Evolutionary conservation across 208 protist species (phyloP).

Genomic region (Leishmania tropica): DNA sequence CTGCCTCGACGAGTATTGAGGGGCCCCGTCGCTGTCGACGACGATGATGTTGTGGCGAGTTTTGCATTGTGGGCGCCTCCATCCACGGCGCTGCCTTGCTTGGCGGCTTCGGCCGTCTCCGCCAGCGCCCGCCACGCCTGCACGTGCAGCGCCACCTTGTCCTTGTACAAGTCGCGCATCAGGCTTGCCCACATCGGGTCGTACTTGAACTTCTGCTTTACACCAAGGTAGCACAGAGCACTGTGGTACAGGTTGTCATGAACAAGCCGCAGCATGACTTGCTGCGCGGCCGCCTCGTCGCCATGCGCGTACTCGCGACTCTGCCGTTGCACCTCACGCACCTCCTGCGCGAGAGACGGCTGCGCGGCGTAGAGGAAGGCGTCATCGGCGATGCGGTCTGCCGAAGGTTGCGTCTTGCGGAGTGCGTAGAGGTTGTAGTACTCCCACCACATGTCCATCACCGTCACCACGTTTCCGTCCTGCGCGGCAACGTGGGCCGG

Average conservation of each 20-base stretch:
- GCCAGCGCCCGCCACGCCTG: conserved; percentile 20
- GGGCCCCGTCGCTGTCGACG: neutral
- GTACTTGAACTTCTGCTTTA: conserved; percentile 54
- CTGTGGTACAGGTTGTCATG: conserved; percentile 63
- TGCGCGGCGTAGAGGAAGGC: conserved; percentile 30
- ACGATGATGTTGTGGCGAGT: neutral
- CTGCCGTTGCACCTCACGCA: conserved; percentile 29
- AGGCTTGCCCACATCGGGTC: conserved; percentile 70
- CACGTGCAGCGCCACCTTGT: conserved; percentile 3
- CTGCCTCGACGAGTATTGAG: conserved; percentile 12
- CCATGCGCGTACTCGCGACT: conserved; percentile 15
- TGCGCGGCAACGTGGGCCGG: conserved; percentile 17
- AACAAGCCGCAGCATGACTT: conserved; percentile 43
- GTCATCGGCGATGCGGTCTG: conserved; percentile 36
- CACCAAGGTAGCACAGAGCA: conserved; percentile 39
- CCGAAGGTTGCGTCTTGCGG: conserved; percentile 66
- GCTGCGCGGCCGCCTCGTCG: conserved; percentile 25
- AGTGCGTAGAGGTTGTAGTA: conserved; percentile 64
- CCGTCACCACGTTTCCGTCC: conserved; percentile 26
- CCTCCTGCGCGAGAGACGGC: conserved; percentile 50
- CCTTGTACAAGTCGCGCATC: conserved; percentile 61
- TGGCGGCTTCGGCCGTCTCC: neutral
- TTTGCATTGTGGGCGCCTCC: neutral
- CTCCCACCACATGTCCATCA: conserved; percentile 76
- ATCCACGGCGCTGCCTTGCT: neutral